Evolutionary conservation across 1,284 basidiomycete species (phyloP), one percentile per base, ranked within the genome.

Genomic region (Sporisorium sorghi): DNA sequence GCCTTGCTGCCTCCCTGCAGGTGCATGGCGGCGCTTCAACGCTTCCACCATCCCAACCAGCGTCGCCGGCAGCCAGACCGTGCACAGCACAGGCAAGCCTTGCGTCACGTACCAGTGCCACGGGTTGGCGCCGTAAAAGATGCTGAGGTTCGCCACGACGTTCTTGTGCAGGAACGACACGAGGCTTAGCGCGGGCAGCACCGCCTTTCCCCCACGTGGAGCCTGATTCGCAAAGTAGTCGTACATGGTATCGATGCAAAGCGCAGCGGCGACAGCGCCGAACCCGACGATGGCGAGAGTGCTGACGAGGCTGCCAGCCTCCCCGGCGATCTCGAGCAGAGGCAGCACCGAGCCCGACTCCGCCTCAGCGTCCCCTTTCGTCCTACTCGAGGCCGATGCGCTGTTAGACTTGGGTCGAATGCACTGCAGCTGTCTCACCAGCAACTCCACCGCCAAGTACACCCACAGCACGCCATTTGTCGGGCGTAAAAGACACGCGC

Each of bases 31-130:
- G 7, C 10, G 30, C 10, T 37, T 28, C 12, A 71, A 15, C 10
- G 62, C 61, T 3, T 48, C 21, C 5, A 69, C n/a, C 28, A 66
- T 9, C 12, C 73, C 73, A 21, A 97, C 93, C 2, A 91, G 90
- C 8, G 91, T 88, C 12, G 91, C 80, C 1, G 96, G 97, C 80
- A 94, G 92, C 8, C 90, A 84, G 1, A 82, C 80, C n/a, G 91
- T 85, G 0, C 91, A 90, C 89, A 92, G 92, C 17, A 86, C 76
- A 2, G 96, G 95, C 1, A 98, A 79, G 0, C 89, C 94, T 86
- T 97, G 94, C 0, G 89, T 88, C 35, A 97, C 68, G 82, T 99
- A 98, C 85, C 93, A 99, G 80, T 96, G 91, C 89, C 90, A 92
- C 0, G 91, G 86, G 68, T 90, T 93, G 3, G 87, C 86, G n/a